Conservation (phyloP, 129 eudicot species). For the Flaveria bidentis region DNA sequence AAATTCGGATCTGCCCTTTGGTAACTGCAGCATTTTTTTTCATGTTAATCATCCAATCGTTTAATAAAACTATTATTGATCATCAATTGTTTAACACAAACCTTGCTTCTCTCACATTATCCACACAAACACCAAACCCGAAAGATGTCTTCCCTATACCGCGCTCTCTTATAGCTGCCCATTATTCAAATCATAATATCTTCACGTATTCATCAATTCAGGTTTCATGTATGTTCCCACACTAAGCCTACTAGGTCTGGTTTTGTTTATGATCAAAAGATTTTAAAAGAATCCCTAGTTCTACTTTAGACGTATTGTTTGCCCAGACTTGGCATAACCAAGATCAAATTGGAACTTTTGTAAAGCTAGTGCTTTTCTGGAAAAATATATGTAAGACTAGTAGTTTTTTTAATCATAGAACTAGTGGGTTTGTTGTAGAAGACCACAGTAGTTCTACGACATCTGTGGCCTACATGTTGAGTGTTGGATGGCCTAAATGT, state of each 20-base stretch:
- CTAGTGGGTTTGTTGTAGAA: not conserved
- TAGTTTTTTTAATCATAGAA: not conserved
- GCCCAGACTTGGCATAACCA: not conserved
- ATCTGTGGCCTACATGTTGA: too few relatives aligned
- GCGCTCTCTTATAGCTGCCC: slow-evolving; percentile 79
- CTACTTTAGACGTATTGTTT: not conserved
- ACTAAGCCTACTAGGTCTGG: too few relatives aligned
- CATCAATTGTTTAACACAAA: slow-evolving; percentile 26
- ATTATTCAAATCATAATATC: not conserved
- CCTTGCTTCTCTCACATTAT: slow-evolving; percentile 88
- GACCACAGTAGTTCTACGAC: not conserved
- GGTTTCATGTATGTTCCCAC: not conserved
- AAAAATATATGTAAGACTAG: not conserved
- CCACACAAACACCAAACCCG: slow-evolving; percentile 84
- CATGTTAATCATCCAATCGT: not conserved
- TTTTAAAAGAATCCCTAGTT: not conserved
- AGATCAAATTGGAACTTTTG: not conserved
- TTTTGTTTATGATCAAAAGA: too few relatives aligned
- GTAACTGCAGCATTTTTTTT: slow-evolving; percentile 54
- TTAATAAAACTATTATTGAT: not conserved
- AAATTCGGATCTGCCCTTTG: slow-evolving; percentile 91
- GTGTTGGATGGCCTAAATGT: not conserved
- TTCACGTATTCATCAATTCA: not conserved
- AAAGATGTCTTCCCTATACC: slow-evolving; percentile 56
- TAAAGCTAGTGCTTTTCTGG: not conserved